phyloP scores from a whole-genome alignment of 192 early-diverging fungal genomes.

The Polychytrium aggregatum region DNA sequence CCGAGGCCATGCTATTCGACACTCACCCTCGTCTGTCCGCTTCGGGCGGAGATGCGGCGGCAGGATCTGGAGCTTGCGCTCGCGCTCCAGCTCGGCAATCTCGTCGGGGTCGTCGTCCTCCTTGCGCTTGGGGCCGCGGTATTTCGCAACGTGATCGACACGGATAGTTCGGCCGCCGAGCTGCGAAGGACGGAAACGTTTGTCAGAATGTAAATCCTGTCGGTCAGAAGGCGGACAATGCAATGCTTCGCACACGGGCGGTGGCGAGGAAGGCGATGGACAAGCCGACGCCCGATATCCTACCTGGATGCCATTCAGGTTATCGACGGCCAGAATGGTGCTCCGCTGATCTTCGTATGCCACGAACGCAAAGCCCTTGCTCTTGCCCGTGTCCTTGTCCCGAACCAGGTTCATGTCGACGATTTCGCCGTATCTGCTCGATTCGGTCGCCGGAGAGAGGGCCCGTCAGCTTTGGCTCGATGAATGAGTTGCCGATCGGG shows the following conservation, averaged over 20 bases:
- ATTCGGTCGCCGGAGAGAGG: too few relatives aligned
- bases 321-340: slow-evolving; percentile 89
- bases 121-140: slow-evolving; percentile 18
- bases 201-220: too few relatives aligned
- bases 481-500: background rate
- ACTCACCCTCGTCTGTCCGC: slow-evolving; percentile 2
- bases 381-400: slow-evolving; percentile 76
- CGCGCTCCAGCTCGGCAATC: slow-evolving; percentile 15
- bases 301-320: slow-evolving; percentile 67
- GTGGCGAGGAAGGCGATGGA: too few relatives aligned
- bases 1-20: too few relatives aligned
- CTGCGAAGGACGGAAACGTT: slow-evolving; percentile 1
- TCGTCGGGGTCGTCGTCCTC: slow-evolving; percentile 30
- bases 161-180: slow-evolving; percentile 21
- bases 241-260: too few relatives aligned
- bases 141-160: slow-evolving; percentile 31
- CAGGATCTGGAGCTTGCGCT: slow-evolving; percentile 19
- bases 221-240: too few relatives aligned
- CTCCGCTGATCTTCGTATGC: slow-evolving; percentile 88
- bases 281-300: background rate
- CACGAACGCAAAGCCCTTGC: slow-evolving; percentile 77
- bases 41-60: slow-evolving; percentile 24
- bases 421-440: slow-evolving; percentile 74
- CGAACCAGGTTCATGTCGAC: slow-evolving; percentile 81
- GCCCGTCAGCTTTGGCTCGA: background rate